A percentile compares a stretch with the other conserved stretches of the same genome.
phyloP scores from a whole-genome alignment of 192 early-diverging fungal species.

The Endogone sp. region DNA sequence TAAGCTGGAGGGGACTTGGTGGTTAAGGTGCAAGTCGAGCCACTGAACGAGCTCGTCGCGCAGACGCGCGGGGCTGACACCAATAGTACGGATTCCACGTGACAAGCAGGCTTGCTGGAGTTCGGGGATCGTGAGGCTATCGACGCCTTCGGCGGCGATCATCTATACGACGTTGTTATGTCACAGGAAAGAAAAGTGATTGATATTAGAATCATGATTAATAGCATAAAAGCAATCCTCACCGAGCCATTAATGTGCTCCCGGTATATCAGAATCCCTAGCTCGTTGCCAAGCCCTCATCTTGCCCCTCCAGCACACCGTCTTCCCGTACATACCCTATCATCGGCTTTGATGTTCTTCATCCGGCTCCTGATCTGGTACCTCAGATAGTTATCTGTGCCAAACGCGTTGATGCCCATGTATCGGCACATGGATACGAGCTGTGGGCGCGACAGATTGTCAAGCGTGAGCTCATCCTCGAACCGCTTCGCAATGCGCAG shows the following conservation, averaged over 20 bases:
- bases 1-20: slow-evolving; percentile 87
- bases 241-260: too few relatives aligned
- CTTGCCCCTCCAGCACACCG: background rate
- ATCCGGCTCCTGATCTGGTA: slow-evolving; percentile 89
- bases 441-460: slow-evolving; percentile 91
- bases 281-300: background rate
- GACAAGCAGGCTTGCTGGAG: slow-evolving; percentile 81
- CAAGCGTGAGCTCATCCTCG: slow-evolving; percentile 91
- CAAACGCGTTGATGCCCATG: slow-evolving; percentile 96
- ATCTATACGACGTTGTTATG: slow-evolving; percentile 51
- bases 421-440: slow-evolving; percentile 93
- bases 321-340: slow-evolving; percentile 40
- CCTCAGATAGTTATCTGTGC: slow-evolving; percentile 93
- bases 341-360: slow-evolving; percentile 83
- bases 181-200: slow-evolving; percentile 12
- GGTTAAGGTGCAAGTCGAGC: slow-evolving; percentile 90
- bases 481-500: slow-evolving; percentile 83
- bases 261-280: background rate
- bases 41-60: slow-evolving; percentile 87
- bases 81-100: slow-evolving; percentile 86
- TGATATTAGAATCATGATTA: too few relatives aligned
- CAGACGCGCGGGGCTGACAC: slow-evolving; percentile 86
- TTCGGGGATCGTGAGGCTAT: slow-evolving; percentile 84
- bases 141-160: slow-evolving; percentile 83
- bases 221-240: too few relatives aligned